Evolutionary conservation across 2,329 filamentous ascomycete genomes (phyloP).

Genomic region (Aschersonia sp.): DNA sequence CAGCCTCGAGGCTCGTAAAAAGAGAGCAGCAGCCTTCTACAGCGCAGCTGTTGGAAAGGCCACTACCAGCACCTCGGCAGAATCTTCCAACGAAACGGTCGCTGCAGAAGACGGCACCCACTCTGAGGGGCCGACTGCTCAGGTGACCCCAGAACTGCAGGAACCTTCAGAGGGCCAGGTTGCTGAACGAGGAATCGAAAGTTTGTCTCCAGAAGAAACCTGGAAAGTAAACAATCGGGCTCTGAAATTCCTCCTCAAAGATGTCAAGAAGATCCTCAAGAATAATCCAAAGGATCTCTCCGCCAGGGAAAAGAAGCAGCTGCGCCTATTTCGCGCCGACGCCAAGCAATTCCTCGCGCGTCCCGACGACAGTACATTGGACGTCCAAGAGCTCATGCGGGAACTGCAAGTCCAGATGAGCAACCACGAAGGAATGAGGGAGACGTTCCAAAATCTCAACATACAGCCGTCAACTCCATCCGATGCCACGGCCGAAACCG

Average conservation of each 20-base stretch:
- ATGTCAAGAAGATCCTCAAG: conserved; percentile 18
- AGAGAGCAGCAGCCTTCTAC: conserved; percentile 12
- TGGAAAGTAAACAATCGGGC: conserved; percentile 12
- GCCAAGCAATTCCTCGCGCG: conserved; percentile 44
- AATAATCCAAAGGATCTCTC: conserved; percentile 37
- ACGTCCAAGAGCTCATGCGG: conserved; percentile 14
- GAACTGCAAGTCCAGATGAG: conserved; percentile 18
- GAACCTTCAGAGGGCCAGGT: background rate
- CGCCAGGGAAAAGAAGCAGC: conserved; percentile 59
- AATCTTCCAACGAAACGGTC: no score
- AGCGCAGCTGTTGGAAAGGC: conserved; percentile 7
- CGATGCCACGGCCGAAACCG: conserved; percentile 7
- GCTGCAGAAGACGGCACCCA: background rate
- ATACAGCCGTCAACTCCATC: conserved; percentile 5
- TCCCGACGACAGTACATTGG: conserved; percentile 16
- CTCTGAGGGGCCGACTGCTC: background rate
- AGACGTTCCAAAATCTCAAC: conserved; percentile 15
- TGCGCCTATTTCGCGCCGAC: conserved; percentile 57
- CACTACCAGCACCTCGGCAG: no score
- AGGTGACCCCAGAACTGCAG: background rate
- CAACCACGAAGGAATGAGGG: conserved; percentile 16
- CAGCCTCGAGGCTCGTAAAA: conserved; percentile 13
- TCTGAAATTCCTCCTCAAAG: conserved; percentile 15
- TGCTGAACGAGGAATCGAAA: conserved; percentile 1
- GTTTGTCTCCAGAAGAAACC: conserved; percentile 10